Evolutionary conservation across 2,329 filamentous ascomycete genomes (phyloP).

Genomic region (Lasiodiplodia gonubiensis): DNA sequence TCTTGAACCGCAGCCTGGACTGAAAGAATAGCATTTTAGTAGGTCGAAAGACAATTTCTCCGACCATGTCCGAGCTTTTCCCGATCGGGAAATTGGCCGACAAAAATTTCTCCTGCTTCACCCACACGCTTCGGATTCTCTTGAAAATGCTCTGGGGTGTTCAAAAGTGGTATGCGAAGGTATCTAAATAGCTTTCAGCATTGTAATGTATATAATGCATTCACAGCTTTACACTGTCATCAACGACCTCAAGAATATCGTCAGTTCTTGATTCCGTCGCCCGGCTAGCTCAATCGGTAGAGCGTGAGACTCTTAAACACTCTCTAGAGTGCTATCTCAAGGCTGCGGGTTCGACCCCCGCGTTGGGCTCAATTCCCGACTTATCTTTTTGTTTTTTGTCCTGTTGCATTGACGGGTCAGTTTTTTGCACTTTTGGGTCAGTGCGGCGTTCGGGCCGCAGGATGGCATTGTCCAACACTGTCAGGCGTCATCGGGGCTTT

Average conservation of each 20-base stretch:
- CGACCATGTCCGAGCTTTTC: neutral
- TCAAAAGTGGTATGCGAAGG: rapidly evolving
- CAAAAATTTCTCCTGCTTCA: neutral
- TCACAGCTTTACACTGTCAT: neutral
- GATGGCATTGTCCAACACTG: neutral
- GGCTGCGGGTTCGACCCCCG: slow-evolving; percentile 30
- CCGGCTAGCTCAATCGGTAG: slow-evolving; percentile 46
- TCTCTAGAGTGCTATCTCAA: slow-evolving; percentile 25
- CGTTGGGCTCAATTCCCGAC: slow-evolving; percentile 29
- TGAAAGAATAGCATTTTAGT: too few relatives aligned
- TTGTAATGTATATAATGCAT: rapidly evolving
- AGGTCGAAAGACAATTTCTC: neutral
- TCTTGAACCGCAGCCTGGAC: too few relatives aligned
- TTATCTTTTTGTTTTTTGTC: neutral
- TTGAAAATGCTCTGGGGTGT: neutral
- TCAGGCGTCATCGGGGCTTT: neutral
- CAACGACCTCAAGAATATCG: neutral
- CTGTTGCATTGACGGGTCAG: neutral
- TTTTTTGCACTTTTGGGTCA: neutral
- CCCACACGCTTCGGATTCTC: neutral
- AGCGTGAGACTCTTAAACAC: slow-evolving; percentile 48
- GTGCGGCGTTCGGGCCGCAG: neutral
- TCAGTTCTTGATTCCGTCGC: neutral
- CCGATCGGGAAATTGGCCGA: neutral
- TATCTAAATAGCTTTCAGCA: rapidly evolving